A percentile compares a stretch with the other conserved stretches of the same genome.
Conservation (phyloP, 495 filamentous ascomycete species). For the Cryomyces minteri region DNA sequence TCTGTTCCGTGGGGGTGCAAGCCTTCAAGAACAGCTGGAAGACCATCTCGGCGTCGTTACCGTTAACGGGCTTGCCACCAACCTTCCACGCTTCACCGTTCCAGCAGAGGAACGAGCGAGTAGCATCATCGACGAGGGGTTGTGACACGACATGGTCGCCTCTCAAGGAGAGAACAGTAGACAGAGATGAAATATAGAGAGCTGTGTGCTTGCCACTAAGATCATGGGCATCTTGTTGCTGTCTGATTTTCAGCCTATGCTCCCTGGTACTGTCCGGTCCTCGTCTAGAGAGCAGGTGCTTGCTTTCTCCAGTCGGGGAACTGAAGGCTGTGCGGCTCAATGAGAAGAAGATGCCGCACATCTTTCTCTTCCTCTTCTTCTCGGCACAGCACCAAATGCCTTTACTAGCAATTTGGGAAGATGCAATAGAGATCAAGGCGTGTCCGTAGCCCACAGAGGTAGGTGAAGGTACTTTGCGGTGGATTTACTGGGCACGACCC, state of each 20-base stretch:
- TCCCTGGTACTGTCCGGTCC: slow-evolving; percentile 35
- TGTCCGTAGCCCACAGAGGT: too few species aligned
- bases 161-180: slow-evolving; percentile 74
- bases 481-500: too few species aligned
- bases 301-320: slow-evolving; percentile 24
- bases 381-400: too few species aligned
- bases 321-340: slow-evolving; percentile 19
- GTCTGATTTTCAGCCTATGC: not conserved
- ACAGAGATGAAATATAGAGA: slow-evolving; percentile 42
- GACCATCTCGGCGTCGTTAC: slow-evolving; percentile 63
- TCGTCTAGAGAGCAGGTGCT: slow-evolving; percentile 26
- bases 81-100: slow-evolving; percentile 96
- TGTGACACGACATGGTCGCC: slow-evolving; percentile 54
- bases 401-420: too few species aligned
- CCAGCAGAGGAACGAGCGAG: slow-evolving; percentile 77
- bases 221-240: not conserved
- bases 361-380: slow-evolving; percentile 7
- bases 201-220: not conserved
- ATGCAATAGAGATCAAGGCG: too few species aligned
- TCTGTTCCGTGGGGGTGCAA: not conserved
- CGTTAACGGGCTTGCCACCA: slow-evolving; percentile 28
- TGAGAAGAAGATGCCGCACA: slow-evolving; percentile 52
- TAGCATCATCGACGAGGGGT: slow-evolving; percentile 41
- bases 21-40: slow-evolving; percentile 37
- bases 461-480: too few species aligned